Base-by-base conservation (phyloP, 108 stramenopile genomes). In the Pseudonitzschia multiseries region DNA sequence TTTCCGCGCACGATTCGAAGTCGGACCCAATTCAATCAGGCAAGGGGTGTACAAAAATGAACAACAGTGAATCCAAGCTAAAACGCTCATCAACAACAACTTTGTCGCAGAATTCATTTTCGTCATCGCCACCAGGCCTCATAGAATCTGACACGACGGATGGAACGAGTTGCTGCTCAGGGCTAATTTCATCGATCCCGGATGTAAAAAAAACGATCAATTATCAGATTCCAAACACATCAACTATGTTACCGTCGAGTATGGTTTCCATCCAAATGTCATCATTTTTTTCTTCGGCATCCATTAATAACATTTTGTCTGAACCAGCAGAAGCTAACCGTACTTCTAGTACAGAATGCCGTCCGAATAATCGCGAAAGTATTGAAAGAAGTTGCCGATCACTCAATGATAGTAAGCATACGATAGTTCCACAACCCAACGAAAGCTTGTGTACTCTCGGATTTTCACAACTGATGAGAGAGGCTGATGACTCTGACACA, bases 381-480 rank as follows among this genome's bases (percentile, higher is more conserved):
- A 48, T 10, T 18, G 46, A 10, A 48, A 18, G 46, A 10, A 14
- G 18, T 48, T 14, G 17, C 14, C 46, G 12, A 48, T 18, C 46
- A 10, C 18, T 48, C 36, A 5, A 36, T 48, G 46, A 48, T 48
- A 18, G 46, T 48, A 12, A 12, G 31, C 62, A 63, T 21, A 13
- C 8, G 8, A 36, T 40, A 8, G 4, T 40, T 42, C 21, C n/a
- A 2, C 52, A 69, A 56, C 13, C 51, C 0, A 10, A 20, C 6
- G 65, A 22, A 50, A 61, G 17, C 8, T 51, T 61, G 41, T 24
- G 44, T 33, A 26, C 32, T 15, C 36, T 76, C 22, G 74, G 66
- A 26, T 84, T 86, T 36, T 81, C 83, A 28, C 62, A 81, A 70
- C 53, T 83, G 18, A 66, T 86, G 86, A 64, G 68, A 64, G 81